Evolutionary conservation across 768 basidiomycete genomes (phyloP), one percentile per base, ranked within the genome.

Genomic region (Cyclocybe aegerita): DNA sequence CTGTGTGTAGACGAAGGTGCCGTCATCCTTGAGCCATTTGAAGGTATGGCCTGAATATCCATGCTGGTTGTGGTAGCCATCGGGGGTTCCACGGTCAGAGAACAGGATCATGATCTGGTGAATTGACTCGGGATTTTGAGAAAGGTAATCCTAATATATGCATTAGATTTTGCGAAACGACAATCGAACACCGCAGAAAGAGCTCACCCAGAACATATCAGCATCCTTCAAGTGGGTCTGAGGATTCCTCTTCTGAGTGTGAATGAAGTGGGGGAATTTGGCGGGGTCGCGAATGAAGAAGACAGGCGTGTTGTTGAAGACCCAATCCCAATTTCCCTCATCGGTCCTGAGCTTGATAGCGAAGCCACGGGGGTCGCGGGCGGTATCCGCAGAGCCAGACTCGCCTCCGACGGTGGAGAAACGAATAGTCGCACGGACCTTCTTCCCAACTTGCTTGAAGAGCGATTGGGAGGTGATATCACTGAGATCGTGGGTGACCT

Each of bases 321-420:
- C 94, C 79, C 89, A 89, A 66, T 97, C 94, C 69, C 83, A 82
- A 76, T 91, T 95, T 14, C 96, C 96, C 67, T 97, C 82, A 2
- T 91, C 84, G 0, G 96, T 93, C 67, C 83, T 89, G 56, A 98
- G 77, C 72, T 95, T 89, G 70, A 89, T 65, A 4, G 96, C 88
- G 63, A 97, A 98, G 1, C 96, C 96, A 73, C 93, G 86, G 17
- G 93, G 92, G 60, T 98, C 94, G 53, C 94, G 87, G 50, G 90
- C 89, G n/a, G 84, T 89, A 60, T 98, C 95, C 12, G 94, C 85
- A 43, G 89, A 91, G 11, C 95, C 95, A 34, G 78, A 74, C 58
- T 92, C 90, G 46, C 95, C 95, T 56, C 86, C 86, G 46, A 98
- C 96, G 10, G 96, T 98, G 39, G 91, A 93, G 82, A 97, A 98